Base-by-base conservation (phyloP, 495 filamentous ascomycete genomes). In the Penicillium flavigenum region DNA sequence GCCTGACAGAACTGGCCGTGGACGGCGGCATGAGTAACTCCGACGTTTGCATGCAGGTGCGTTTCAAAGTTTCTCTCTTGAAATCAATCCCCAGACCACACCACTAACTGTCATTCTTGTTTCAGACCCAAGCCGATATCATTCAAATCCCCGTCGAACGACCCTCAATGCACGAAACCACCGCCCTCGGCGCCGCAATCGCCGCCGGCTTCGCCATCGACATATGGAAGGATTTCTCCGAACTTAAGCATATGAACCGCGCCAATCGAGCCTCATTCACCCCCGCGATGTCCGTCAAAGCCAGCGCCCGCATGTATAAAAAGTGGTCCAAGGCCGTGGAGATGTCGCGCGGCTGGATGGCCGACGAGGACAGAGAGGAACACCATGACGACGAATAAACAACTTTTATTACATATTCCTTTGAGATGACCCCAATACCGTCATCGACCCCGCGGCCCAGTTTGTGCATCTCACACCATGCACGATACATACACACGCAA, bases 11-110 rank as follows among this genome's bases (percentile, higher is more conserved):
- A 47, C 81, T 98, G 39, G 88, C 88, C 38, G 93, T 98, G 26
- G 93, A 98, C 71, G 93, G 93, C 60, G 93, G 93, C 50, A 91
- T 98, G 86, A 92, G 88, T 60, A 94, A 91, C 70, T 95, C 91
- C 10, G 88, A 96, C 71, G 80, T 96, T 51, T 92, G 88, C 79
- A 97, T 98, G 93, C 93, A 96, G 78, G 83, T 86, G 73, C 52
- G 79, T 68, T 32, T 47, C 44, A 24, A 8, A 5, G 5, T 44
- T 16, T 11, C n/a, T 19, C 52, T 14, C 27, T 14, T 31, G 43
- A 12, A 17, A 43, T 12, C 2, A 17, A 43, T 12, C 2, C 19
- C 4, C n/a, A 20, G 31, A 27, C 22, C 7, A 31, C 16, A 44
- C 45, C 19, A 47, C 61, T 72, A 59, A 68, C 54, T 51, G 2